Conservation (phyloP, 352 stramenopile species). For the Pythium grandisporangium region DNA sequence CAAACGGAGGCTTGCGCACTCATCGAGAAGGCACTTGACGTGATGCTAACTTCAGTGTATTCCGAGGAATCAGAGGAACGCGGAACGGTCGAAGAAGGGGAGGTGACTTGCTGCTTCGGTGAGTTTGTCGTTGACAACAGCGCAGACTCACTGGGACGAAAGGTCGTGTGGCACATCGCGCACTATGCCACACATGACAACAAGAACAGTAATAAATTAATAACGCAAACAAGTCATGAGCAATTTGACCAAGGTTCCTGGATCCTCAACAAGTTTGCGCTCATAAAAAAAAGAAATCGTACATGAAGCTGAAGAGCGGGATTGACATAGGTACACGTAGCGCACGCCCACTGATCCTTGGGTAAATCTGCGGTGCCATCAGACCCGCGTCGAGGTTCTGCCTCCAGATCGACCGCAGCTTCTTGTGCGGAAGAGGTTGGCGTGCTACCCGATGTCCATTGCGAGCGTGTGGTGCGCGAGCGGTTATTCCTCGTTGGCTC, state of each 20-base stretch:
- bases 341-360: conserved; percentile 43
- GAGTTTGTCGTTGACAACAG: conserved; percentile 1
- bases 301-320: conserved; percentile 42
- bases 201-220: too few species aligned
- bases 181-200: too few species aligned
- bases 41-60: conserved; percentile 6
- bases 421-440: conserved; percentile 25
- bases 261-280: too few species aligned
- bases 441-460: conserved; percentile 29
- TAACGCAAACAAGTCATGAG: too few species aligned
- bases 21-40: conserved; percentile 2
- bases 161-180: conserved; percentile 17
- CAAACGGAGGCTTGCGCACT: conserved; percentile 2
- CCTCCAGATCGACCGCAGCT: conserved; percentile 47
- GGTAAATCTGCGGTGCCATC: conserved; percentile 27
- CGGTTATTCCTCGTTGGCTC: conserved; percentile 21
- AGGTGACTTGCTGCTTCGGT: conserved; percentile 12
- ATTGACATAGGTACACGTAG: conserved; percentile 65
- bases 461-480: conserved; percentile 10
- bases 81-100: conserved; percentile 5
- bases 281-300: too few species aligned
- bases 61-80: conserved; percentile 2
- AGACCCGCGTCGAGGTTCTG: conserved; percentile 24
- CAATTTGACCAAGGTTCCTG: too few species aligned
- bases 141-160: not conserved